Evolutionary conservation across 2,329 filamentous ascomycete genomes (phyloP).

Genomic region (Tolypocladium album): DNA sequence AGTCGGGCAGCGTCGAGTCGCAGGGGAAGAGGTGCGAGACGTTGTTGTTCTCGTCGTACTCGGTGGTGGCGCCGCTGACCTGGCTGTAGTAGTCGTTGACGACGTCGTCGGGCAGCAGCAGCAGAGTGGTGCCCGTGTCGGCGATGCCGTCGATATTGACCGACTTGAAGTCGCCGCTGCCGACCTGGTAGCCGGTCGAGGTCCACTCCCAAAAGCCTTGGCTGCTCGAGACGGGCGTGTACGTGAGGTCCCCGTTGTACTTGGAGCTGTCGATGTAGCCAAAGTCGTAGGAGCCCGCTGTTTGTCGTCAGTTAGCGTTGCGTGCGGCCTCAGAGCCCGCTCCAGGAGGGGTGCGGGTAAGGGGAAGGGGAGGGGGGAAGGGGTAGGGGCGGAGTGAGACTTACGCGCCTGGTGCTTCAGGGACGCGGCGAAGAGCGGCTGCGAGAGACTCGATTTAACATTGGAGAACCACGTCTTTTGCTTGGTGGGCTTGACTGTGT

Average conservation of each 20-base stretch:
- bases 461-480: constrained; percentile 34
- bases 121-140: constrained; percentile 52
- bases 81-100: constrained; percentile 37
- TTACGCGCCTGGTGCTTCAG: constrained; percentile 35
- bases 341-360: too few relatives aligned
- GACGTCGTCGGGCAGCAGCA: constrained; percentile 44
- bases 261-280: constrained; percentile 55
- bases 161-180: constrained; percentile 3
- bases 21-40: constrained; percentile 31
- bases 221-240: constrained; percentile 49
- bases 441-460: constrained; percentile 8
- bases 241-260: constrained; percentile 52
- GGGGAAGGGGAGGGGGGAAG: too few relatives aligned
- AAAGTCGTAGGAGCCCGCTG: constrained; percentile 60
- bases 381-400: background rate
- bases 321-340: too few relatives aligned
- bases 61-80: constrained; percentile 19
- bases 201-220: constrained; percentile 50
- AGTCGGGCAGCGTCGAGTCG: constrained; percentile 29
- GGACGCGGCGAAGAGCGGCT: constrained; percentile 54
- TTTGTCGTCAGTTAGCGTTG: background rate
- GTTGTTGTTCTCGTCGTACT: constrained; percentile 13
- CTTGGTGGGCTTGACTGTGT: constrained; percentile 26
- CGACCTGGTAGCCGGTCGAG: constrained; percentile 11
- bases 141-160: constrained; percentile 30